Conservation (phyloP, 306 rosid species). For the Quercus aquifolioides region DNA sequence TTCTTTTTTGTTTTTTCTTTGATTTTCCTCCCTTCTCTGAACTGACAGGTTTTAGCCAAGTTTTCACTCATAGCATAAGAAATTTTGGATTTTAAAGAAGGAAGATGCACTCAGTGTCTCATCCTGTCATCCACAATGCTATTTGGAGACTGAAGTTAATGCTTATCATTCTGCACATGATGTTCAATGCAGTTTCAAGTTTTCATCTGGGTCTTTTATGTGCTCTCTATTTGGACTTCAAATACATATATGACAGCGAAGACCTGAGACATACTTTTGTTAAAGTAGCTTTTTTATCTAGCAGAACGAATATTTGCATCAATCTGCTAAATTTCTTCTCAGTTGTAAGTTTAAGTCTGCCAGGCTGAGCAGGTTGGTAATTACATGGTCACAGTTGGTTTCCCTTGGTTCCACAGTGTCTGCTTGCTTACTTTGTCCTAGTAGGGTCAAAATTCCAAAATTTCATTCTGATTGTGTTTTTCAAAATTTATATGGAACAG, state of each 20-base stretch:
- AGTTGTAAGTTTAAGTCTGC: neutral
- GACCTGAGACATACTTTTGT: conserved; percentile 4
- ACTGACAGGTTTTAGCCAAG: conserved; percentile 18
- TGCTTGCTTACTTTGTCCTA: neutral
- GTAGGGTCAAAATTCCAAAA: neutral
- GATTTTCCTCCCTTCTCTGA: neutral
- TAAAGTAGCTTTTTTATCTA: neutral
- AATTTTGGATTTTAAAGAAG: conserved; percentile 3
- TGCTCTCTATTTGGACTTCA: conserved; percentile 1
- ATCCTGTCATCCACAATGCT: neutral
- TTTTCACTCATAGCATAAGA: neutral
- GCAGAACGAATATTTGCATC: neutral
- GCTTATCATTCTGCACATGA: neutral
- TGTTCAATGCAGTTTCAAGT: neutral
- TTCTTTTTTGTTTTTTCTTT: neutral
- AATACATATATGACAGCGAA: neutral
- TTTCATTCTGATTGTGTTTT: neutral
- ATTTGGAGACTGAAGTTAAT: neutral
- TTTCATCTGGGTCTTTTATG: neutral
- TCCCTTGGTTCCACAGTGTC: neutral
- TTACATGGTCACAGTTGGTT: neutral
- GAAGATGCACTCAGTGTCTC: neutral
- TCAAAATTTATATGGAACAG: neutral
- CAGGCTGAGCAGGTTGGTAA: neutral
- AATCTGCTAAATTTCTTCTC: neutral